Conservation (phyloP, 1,284 basidiomycete genomes). For the Marasmius sp. region DNA sequence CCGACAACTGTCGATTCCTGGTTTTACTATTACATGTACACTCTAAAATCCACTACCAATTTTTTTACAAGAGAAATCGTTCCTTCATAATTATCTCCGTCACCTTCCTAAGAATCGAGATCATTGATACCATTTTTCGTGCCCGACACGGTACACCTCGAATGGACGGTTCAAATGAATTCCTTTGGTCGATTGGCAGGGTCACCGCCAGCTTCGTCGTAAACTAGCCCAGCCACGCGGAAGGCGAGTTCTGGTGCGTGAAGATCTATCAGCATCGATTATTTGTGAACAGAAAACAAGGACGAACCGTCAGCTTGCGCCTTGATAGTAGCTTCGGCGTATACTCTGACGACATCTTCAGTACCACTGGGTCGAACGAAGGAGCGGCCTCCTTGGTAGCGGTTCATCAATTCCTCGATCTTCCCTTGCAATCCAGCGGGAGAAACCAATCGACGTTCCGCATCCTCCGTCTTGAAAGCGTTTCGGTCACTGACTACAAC, state of each 20-base stretch:
- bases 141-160: background rate
- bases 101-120: too few relatives aligned
- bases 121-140: too few relatives aligned
- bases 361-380: constrained; percentile 98
- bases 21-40: background rate
- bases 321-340: constrained; percentile 85
- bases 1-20: too few relatives aligned
- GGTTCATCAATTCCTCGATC: constrained; percentile 82
- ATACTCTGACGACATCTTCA: constrained; percentile 97
- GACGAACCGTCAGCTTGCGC: constrained; percentile 80
- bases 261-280: constrained; percentile 3
- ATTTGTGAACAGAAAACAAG: constrained; percentile 1
- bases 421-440: constrained; percentile 84
- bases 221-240: constrained; percentile 81
- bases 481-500: constrained; percentile 86
- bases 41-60: background rate
- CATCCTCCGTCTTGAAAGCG: constrained; percentile 90
- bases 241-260: constrained; percentile 68
- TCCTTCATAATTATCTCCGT: too few relatives aligned
- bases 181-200: constrained; percentile 66
- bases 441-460: constrained; percentile 84
- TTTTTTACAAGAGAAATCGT: too few relatives aligned
- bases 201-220: constrained; percentile 77
- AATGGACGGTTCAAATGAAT: constrained; percentile 45
- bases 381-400: constrained; percentile 83